Evolutionary conservation across 2,329 filamentous ascomycete species (phyloP), one percentile per base, ranked within the genome.

Genomic region (Monosporascus cannonballus): DNA sequence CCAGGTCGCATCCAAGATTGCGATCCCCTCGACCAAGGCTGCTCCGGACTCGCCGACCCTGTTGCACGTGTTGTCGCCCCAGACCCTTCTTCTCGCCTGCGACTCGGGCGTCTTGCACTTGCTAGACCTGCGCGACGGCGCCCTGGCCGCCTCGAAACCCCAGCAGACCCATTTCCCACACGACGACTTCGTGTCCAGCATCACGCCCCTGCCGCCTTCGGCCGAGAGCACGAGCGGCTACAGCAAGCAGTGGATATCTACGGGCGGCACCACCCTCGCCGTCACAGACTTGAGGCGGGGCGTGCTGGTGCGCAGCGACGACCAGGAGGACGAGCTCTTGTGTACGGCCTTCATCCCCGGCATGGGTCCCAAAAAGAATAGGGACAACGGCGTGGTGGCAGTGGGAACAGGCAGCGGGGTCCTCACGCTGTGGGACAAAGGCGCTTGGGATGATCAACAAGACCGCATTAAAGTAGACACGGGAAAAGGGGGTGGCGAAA

Each of bases 251-350:
- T 99, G 91, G 88, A 81, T 96, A 50, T 94, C 88, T 38, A 96
- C 92, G 0, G 94, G 94, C 36, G 92, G 91, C 45, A 93, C 90
- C 2, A 97, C 93, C 0, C 75, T 99, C 20, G 90, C 91, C 1
- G 86, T 96, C 38, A 96, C 91, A 0, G 94, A 99, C 67, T 76
- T 96, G 45, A 84, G 93, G 24, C 80, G 89, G 47, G 93, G 93
- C 15, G 89, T 96, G 6, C 74, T 97, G 44, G 87, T 92, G 3
- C 87, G 87, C 54, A 96, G 90, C 60, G 94, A 96, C 66, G 91
- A 97, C 64, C 94, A 97, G 67, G 94, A 95, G 63, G 92, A 96
- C 59, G 90, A 97, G 70, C 74, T 97, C 54, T 78, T 96, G n/a
- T 89, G 87, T 63, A 87, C 88, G 1, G 76, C 84, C 47, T 89